Percentiles rank a stretch among this genome's conserved stretches.
phyloP scores from a whole-genome alignment of 2,329 filamentous ascomycete genomes.

The Clarireedia hainanense region DNA sequence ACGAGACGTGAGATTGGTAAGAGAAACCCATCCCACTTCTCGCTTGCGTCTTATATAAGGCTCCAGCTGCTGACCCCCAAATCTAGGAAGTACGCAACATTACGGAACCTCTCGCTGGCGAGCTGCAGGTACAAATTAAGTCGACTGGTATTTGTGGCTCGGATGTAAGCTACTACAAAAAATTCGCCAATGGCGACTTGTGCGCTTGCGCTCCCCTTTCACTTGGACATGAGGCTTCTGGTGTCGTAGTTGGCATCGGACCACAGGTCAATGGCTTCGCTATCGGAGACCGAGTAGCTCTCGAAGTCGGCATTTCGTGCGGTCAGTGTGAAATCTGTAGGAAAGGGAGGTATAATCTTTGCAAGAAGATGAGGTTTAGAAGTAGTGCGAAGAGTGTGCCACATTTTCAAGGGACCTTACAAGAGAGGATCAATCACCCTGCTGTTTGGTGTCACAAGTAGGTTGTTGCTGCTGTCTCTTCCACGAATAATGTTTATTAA shows the following conservation, averaged over 20 bases:
- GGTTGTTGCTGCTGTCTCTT: conserved; percentile 17
- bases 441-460: conserved; percentile 56
- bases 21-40: conserved; percentile 14
- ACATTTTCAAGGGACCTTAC: conserved; percentile 55
- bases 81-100: conserved; percentile 43
- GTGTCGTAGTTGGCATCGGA: conserved; percentile 48
- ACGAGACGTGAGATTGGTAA: conserved; percentile 49
- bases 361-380: conserved; percentile 53
- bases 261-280: conserved; percentile 43
- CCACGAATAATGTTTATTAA: conserved; percentile 3
- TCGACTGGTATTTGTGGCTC: conserved; percentile 63
- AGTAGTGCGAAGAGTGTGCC: conserved; percentile 56
- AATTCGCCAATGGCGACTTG: conserved; percentile 64
- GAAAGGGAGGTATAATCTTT: conserved; percentile 68
- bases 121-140: conserved; percentile 58
- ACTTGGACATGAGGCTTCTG: conserved; percentile 55
- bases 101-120: conserved; percentile 33
- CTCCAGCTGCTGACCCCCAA: background rate
- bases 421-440: conserved; percentile 55
- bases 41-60: background rate
- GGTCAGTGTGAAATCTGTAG: conserved; percentile 82
- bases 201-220: conserved; percentile 58
- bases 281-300: conserved; percentile 51
- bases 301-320: conserved; percentile 93
- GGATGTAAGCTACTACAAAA: conserved; percentile 64